Evolutionary conservation across 164 flowering plant genomes (phyloP).

Genomic region (Macadamia integrifolia): DNA sequence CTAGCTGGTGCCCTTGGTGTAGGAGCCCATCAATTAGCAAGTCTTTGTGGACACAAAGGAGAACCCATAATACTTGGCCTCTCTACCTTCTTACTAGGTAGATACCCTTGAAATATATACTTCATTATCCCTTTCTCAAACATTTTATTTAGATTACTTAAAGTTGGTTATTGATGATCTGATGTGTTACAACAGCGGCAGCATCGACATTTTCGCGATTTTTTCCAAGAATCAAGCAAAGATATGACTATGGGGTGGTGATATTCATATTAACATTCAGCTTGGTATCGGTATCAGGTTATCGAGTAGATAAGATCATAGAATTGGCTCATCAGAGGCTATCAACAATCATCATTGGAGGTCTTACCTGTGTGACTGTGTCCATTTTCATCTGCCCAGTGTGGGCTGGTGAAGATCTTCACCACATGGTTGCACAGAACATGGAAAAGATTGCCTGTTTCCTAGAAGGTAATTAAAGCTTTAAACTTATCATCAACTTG

Average conservation of each 20-base stretch:
- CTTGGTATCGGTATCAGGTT: slow-evolving; percentile 69
- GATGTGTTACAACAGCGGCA: slow-evolving; percentile 47
- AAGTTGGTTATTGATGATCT: neutral
- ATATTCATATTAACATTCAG: slow-evolving; percentile 77
- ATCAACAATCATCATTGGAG: slow-evolving; percentile 56
- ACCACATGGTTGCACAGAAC: slow-evolving; percentile 46
- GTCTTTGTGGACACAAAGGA: slow-evolving; percentile 45
- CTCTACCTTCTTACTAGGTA: slow-evolving; percentile 61
- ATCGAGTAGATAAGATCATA: slow-evolving; percentile 45
- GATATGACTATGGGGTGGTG: slow-evolving; percentile 72
- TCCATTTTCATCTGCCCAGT: slow-evolving; percentile 62
- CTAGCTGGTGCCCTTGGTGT: slow-evolving; percentile 64
- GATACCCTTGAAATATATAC: no score
- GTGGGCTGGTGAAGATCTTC: slow-evolving; percentile 91
- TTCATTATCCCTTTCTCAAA: neutral
- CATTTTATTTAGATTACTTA: neutral
- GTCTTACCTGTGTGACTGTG: slow-evolving; percentile 43
- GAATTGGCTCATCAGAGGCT: slow-evolving; percentile 56
- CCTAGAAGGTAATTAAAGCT: slow-evolving; percentile 50
- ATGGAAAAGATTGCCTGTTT: slow-evolving; percentile 62
- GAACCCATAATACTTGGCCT: slow-evolving; percentile 58
- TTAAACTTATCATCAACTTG: no score
- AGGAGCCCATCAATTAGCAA: slow-evolving; percentile 56
- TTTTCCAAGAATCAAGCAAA: slow-evolving; percentile 54
- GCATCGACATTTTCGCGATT: slow-evolving; percentile 56